These are phyloP conservation scores for Smittium culicis DNA, from an alignment of 371 early-diverging fungal species.

Conservation along the genomic window DNA sequence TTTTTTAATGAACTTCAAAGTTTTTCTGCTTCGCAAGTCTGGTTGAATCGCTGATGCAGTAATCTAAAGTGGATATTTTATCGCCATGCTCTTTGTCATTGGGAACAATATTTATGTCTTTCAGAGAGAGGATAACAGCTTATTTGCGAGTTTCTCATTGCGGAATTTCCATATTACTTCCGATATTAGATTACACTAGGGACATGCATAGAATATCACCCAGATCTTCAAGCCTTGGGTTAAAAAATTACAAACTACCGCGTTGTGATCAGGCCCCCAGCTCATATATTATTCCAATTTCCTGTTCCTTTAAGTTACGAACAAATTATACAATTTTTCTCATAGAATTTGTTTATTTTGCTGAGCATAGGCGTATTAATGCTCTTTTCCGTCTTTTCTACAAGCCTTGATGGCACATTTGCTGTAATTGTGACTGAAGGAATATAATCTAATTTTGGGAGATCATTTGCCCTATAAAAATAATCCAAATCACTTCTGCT, in stretches of 20 bases:
- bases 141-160: neutral
- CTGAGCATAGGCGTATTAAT: neutral
- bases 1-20: neutral
- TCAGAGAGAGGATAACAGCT: neutral
- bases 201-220: neutral
- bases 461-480: neutral
- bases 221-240: neutral
- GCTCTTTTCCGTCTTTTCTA: neutral
- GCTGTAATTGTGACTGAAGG: neutral
- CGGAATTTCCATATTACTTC: neutral
- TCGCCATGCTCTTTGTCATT: neutral
- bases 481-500: neutral
- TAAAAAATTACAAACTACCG: neutral
- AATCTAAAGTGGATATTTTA: neutral
- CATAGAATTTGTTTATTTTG: neutral
- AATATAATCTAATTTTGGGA: neutral
- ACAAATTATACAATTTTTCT: neutral
- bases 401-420: neutral
- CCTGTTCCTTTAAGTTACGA: neutral
- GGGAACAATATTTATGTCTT: neutral
- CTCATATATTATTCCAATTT: neutral
- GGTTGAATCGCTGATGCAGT: neutral
- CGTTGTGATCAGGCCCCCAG: neutral
- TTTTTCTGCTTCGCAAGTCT: neutral
- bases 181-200: neutral